Conservation (phyloP, 257 asterid species). For the Jasminum sambac region DNA sequence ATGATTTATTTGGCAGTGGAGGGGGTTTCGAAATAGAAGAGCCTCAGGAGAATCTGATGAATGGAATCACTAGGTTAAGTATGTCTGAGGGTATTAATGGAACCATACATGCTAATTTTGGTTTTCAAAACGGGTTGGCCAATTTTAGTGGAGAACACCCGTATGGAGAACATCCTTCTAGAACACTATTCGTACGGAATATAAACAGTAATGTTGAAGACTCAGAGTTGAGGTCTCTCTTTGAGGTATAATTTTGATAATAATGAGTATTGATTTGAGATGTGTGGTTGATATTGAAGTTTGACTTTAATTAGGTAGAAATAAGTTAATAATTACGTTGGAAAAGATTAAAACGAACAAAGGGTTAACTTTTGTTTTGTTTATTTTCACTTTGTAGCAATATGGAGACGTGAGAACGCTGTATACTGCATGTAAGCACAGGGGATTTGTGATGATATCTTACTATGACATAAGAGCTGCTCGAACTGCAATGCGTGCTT, state of each 20-base stretch:
- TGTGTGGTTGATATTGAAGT: too few species aligned
- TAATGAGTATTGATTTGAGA: too few species aligned
- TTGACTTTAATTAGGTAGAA: too few species aligned
- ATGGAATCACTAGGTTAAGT: constrained; percentile 55
- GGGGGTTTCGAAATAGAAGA: constrained; percentile 94
- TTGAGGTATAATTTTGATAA: constrained; percentile 57
- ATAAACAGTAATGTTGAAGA: constrained; percentile 96
- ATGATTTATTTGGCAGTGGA: constrained; percentile 92
- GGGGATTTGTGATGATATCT: constrained; percentile 99
- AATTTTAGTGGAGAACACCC: constrained; percentile 89
- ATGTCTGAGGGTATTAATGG: constrained; percentile 51
- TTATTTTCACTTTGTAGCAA: constrained; percentile 46
- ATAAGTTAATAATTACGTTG: too few species aligned
- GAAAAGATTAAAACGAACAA: too few species aligned
- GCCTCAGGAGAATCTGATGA: constrained; percentile 45
- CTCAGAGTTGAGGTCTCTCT: constrained; percentile 79
- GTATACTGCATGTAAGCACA: constrained; percentile 93
- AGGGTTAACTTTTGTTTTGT: neutral
- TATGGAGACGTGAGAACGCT: constrained; percentile 95
- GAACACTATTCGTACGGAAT: constrained; percentile 91
- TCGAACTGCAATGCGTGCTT: constrained; percentile 81
- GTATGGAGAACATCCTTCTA: constrained; percentile 96
- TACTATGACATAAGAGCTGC: constrained; percentile 99
- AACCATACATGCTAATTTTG: constrained; percentile 39
- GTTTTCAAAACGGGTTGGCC: constrained; percentile 58